These are phyloP conservation scores for Cercospora sp. DNA, from an alignment of 2,329 filamentous ascomycete species.

Conservation along the genomic window DNA sequence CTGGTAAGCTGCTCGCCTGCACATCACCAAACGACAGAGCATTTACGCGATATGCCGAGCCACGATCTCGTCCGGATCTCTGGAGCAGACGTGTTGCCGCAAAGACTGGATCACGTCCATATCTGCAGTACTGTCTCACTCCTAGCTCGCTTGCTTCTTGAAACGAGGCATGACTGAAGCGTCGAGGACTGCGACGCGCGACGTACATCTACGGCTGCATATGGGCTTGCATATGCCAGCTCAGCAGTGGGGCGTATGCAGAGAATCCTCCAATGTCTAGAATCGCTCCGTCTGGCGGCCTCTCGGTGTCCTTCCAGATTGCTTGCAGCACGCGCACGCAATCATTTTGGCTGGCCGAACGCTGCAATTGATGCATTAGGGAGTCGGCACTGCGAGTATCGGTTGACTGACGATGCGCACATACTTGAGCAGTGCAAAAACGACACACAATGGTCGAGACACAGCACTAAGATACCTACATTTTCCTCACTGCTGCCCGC, in stretches of 20 bases:
- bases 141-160: neutral
- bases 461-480: neutral
- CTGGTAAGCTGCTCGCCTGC: too few species aligned
- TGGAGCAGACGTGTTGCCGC: neutral
- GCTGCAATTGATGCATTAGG: constrained; percentile 2
- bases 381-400: neutral
- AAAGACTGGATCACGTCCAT: neutral
- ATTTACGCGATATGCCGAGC: too few species aligned
- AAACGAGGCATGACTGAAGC: neutral
- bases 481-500: neutral
- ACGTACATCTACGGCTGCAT: neutral
- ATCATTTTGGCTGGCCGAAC: neutral
- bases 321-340: constrained; percentile 4
- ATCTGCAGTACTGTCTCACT: neutral
- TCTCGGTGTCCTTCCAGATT: constrained; percentile 11
- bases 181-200: neutral
- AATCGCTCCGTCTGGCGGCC: constrained; percentile 8
- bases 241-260: neutral
- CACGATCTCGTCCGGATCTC: neutral
- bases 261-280: constrained; percentile 11
- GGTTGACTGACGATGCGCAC: neutral
- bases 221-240: constrained; percentile 9
- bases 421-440: neutral
- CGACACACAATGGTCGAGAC: neutral
- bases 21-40: too few species aligned